phyloP scores from a whole-genome alignment of 129 eudicot species.

The Chrysanthemum seticuspe region DNA sequence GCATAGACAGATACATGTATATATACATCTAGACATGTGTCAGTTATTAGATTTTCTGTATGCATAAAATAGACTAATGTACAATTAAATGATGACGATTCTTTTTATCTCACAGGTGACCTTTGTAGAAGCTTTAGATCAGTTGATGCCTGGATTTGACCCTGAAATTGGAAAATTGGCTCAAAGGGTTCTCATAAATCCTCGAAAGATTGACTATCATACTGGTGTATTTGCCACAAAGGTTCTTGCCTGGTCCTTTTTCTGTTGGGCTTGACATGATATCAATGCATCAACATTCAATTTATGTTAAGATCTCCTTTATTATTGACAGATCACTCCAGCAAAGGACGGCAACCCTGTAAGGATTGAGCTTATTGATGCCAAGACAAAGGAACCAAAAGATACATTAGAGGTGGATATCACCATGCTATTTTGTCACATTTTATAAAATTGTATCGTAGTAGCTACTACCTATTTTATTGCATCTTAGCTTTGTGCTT shows the following conservation, averaged over 20 bases:
- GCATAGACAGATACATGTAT: too few species aligned
- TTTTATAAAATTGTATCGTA: background rate
- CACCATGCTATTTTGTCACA: slow-evolving; percentile 6
- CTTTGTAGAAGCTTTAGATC: slow-evolving; percentile 96
- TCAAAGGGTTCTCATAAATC: slow-evolving; percentile 94
- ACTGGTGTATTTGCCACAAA: slow-evolving; percentile 99
- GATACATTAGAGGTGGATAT: slow-evolving; percentile 82
- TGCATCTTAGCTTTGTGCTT: slow-evolving; percentile 15
- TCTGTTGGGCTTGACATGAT: background rate
- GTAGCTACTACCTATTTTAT: background rate
- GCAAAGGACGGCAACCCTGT: slow-evolving; percentile 98
- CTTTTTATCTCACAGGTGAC: slow-evolving; percentile 61
- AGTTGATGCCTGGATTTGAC: slow-evolving; percentile 98
- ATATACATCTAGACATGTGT: too few species aligned
- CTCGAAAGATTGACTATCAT: slow-evolving; percentile 90
- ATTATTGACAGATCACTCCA: slow-evolving; percentile 78
- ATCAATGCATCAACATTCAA: slow-evolving; percentile 2
- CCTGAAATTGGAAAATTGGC: slow-evolving; percentile 99
- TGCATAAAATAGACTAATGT: background rate
- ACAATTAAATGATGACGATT: slow-evolving; percentile 17
- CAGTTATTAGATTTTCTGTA: background rate
- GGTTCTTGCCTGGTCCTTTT: slow-evolving; percentile 42
- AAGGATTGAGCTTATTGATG: slow-evolving; percentile 87
- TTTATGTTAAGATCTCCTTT: slow-evolving; percentile 1
- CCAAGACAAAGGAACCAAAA: slow-evolving; percentile 91